Evolutionary conservation across 768 basidiomycete genomes (phyloP), one percentile per base, ranked within the genome.

Genomic region (Boletus reticuloceps): DNA sequence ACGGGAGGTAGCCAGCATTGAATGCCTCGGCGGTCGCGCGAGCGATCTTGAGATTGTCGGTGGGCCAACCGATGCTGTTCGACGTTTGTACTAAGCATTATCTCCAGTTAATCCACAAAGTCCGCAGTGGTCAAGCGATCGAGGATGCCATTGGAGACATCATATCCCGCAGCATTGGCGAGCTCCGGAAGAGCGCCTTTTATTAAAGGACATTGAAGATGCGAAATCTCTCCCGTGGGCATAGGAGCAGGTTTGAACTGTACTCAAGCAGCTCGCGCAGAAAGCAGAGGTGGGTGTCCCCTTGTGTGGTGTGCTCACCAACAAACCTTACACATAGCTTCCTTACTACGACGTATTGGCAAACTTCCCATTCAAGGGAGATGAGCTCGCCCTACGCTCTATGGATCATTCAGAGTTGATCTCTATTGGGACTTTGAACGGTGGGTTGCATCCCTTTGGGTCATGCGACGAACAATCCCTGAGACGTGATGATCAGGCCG

Each of bases 391-490:
- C 2, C 66, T 98, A 51, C 80, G 91, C 56, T 82, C 79, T 29
- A 86, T 98, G 84, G 96, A 98, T 67, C 88, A 91, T 57, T 85
- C 87, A 6, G 95, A 92, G 73, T 70, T 98, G 48, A 91, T 99
- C 56, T 76, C 85, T 1, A 87, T 99, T 44, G 80, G 79, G 8
- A 91, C 89, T 7, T 69, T 78, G 19, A 84, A 96, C 57, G 91
- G 92, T 87, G 32, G 32, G 73, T 59, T 11, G 7, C 27, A 1
- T 46, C 45, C 25, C 11, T 42, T 34, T 13, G 1, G 41, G 37
- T 22, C 22, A 2, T 19, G 2, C n/a, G 11, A n/a, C 27, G 14
- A 36, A 11, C 11, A 20, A 19, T 3, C 36, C 13, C 14, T 54
- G 29, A 56, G 11, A n/a, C 17, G 10, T 34, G 1, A n/a, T 44